These are phyloP conservation scores for Ustanciosporium gigantosporum DNA, from an alignment of 1,284 basidiomycete species.

Conservation along the genomic window DNA sequence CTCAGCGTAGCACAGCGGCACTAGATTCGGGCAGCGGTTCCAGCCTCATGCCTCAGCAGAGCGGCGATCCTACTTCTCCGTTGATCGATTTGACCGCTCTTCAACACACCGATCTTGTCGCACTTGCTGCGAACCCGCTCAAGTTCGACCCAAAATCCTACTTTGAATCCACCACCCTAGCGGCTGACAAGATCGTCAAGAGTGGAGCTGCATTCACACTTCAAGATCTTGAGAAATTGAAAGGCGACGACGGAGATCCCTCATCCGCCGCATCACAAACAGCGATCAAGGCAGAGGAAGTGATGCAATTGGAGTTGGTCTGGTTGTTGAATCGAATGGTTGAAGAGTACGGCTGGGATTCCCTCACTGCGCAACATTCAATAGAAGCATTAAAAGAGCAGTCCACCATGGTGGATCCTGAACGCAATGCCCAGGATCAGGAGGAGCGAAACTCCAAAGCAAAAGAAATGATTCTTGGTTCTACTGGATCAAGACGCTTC, in stretches of 20 bases:
- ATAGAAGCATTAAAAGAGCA: background rate
- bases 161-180: slow-evolving; percentile 4
- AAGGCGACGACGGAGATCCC: background rate
- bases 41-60: slow-evolving; percentile 3
- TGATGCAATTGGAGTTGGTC: slow-evolving; percentile 14
- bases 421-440: background rate
- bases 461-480: slow-evolving; percentile 16
- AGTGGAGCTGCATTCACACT: slow-evolving; percentile 6
- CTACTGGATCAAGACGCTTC: slow-evolving; percentile 16
- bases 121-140: slow-evolving; percentile 1
- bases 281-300: background rate
- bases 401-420: background rate
- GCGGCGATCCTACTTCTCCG: slow-evolving; percentile 6
- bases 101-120: slow-evolving; percentile 17
- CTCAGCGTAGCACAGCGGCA: too few species aligned
- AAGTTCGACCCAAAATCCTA: slow-evolving; percentile 8
- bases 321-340: slow-evolving; percentile 13
- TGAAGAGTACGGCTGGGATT: slow-evolving; percentile 17
- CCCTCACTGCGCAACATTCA: background rate
- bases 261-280: background rate
- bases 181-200: slow-evolving; percentile 15
- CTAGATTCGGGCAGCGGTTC: slow-evolving; percentile 1
- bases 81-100: slow-evolving; percentile 10
- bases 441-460: slow-evolving; percentile 17
- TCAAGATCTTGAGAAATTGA: slow-evolving; percentile 4